Conservation (phyloP, 371 early-diverging fungal species). For the Vairimorpha necatrix region DNA sequence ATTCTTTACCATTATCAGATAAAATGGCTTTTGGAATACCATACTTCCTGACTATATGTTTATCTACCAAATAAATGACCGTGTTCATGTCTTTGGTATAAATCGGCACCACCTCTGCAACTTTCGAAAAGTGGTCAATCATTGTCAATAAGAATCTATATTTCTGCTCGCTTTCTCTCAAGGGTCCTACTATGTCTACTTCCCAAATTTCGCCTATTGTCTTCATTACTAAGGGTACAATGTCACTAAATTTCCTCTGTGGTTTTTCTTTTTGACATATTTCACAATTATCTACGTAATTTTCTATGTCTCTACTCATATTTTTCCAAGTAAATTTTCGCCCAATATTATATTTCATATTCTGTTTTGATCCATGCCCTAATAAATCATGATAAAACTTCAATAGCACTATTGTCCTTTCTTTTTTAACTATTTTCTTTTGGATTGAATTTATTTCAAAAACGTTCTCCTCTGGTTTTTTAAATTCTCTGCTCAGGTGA, state of each 20-base stretch:
- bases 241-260: not conserved
- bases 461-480: too few relatives aligned
- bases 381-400: conserved; percentile 20
- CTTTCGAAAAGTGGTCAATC: conserved; percentile 23
- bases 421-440: too few relatives aligned
- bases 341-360: conserved; percentile 14
- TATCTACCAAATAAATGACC: not conserved
- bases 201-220: conserved; percentile 13
- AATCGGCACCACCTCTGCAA: conserved; percentile 11
- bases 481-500: conserved; percentile 16
- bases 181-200: conserved; percentile 24
- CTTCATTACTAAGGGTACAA: not conserved
- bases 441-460: too few relatives aligned
- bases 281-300: conserved; percentile 10
- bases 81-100: not conserved
- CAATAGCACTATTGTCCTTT: too few relatives aligned
- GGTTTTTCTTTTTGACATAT: conserved; percentile 6
- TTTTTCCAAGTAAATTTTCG: conserved; percentile 15
- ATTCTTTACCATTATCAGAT: conserved; percentile 23
- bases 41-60: conserved; percentile 6
- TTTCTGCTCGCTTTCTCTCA: not conserved
- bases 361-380: conserved; percentile 6
- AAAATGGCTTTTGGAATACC: conserved; percentile 7
- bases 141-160: conserved; percentile 9
- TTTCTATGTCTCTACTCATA: not conserved